Conservation (phyloP, 306 rosid species). For the Medicago ruthenica region DNA sequence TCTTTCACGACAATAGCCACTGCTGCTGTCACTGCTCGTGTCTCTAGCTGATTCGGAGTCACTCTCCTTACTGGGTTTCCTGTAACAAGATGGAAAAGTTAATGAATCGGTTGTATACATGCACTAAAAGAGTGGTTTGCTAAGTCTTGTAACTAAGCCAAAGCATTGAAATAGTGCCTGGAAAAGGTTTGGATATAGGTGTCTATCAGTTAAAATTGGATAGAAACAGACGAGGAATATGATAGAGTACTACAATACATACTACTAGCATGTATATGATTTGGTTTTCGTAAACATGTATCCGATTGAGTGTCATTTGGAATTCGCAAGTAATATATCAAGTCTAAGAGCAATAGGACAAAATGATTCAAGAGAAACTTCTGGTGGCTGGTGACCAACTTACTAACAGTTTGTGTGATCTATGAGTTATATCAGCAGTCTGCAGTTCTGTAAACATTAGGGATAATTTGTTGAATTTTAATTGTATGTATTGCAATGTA, state of each 20-base stretch:
- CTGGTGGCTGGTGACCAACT: background rate
- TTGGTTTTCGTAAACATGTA: constrained; percentile 7
- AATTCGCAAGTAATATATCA: constrained; percentile 6
- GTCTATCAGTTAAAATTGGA: background rate
- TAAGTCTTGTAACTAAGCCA: background rate
- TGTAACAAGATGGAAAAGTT: constrained; percentile 35
- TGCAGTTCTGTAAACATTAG: background rate
- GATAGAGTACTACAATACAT: background rate
- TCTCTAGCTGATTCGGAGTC: constrained; percentile 77
- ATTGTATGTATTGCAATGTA: background rate
- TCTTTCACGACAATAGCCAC: constrained; percentile 50
- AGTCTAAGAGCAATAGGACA: background rate
- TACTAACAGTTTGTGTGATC: constrained; percentile 1
- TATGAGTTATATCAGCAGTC: background rate
- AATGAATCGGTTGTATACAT: background rate
- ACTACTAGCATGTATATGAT: background rate
- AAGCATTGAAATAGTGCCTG: background rate
- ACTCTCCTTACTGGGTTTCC: constrained; percentile 62
- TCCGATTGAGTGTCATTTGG: background rate
- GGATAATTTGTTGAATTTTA: background rate
- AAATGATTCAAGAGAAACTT: background rate
- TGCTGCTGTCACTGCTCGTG: constrained; percentile 67
- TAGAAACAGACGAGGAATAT: background rate
- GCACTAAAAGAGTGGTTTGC: background rate
- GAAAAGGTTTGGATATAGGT: background rate